Conservation (phyloP, 129 eudicot genomes). For the Tanacetum coccineum region DNA sequence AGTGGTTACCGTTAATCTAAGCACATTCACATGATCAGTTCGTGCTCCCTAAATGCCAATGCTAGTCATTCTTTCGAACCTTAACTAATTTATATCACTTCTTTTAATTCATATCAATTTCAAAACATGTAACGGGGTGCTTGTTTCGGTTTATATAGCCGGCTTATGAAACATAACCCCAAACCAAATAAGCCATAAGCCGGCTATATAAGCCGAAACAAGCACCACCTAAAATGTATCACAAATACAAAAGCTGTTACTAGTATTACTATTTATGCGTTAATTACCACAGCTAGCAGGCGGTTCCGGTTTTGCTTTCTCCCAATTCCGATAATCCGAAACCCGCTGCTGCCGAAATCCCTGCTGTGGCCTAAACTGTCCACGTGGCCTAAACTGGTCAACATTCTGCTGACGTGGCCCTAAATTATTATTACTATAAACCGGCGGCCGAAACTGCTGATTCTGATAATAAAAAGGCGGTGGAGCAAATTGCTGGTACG, state of each 20-base stretch:
- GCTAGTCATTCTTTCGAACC: no score
- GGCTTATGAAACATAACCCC: no score
- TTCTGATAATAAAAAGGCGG: slow-evolving; percentile 15
- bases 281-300: slow-evolving; percentile 56
- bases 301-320: slow-evolving; percentile 48
- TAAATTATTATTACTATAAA: slow-evolving; percentile 11
- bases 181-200: no score
- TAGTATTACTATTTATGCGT: background rate
- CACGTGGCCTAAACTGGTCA: slow-evolving; percentile 13
- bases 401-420: slow-evolving; percentile 9
- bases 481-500: slow-evolving; percentile 28
- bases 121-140: background rate
- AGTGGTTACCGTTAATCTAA: no score
- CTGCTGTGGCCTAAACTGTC: slow-evolving; percentile 15
- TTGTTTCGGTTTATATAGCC: no score
- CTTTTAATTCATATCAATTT: background rate
- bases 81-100: background rate
- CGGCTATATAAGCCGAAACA: no score
- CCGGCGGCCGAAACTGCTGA: slow-evolving; percentile 30
- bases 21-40: no score
- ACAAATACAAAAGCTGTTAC: background rate
- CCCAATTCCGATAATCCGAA: slow-evolving; percentile 70
- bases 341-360: slow-evolving; percentile 28
- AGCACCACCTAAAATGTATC: no score
- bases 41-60: no score